Conservation (phyloP, 2,329 filamentous ascomycete genomes). For the Diatrype stigma region DNA sequence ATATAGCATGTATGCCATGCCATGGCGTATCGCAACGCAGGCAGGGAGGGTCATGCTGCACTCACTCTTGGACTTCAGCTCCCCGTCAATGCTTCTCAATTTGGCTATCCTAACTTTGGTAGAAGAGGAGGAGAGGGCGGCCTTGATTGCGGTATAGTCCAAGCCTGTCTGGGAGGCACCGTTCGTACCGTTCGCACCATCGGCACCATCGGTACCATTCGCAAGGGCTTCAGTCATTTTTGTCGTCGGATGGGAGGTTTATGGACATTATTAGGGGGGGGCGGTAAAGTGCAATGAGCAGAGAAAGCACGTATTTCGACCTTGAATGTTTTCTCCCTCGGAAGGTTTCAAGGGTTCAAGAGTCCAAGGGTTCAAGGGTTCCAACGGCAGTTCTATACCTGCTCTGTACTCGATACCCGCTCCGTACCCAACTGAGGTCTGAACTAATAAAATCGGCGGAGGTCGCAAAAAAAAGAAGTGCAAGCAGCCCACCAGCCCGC, state of each 20-base stretch:
- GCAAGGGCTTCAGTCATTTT: slow-evolving; percentile 48
- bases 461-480: no score
- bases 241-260: slow-evolving; percentile 28
- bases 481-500: not conserved
- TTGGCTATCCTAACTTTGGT: slow-evolving; percentile 52
- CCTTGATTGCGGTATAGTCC: slow-evolving; percentile 46
- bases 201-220: slow-evolving; percentile 27
- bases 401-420: not conserved
- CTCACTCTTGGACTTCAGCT: slow-evolving; percentile 51
- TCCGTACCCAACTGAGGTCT: no score
- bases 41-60: no score
- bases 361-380: not conserved
- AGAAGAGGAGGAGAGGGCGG: slow-evolving; percentile 58
- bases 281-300: slow-evolving; percentile 6
- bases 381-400: not conserved
- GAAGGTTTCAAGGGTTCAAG: not conserved
- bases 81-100: slow-evolving; percentile 54
- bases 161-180: slow-evolving; percentile 34
- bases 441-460: no score
- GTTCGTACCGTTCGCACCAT: slow-evolving; percentile 18
- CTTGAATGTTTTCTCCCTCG: not conserved
- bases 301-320: no score
- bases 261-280: slow-evolving; percentile 31
- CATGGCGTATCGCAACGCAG: not conserved
- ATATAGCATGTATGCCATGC: no score